phyloP scores from a whole-genome alignment of 306 rosid species.

The Sesbania bispinosa region DNA sequence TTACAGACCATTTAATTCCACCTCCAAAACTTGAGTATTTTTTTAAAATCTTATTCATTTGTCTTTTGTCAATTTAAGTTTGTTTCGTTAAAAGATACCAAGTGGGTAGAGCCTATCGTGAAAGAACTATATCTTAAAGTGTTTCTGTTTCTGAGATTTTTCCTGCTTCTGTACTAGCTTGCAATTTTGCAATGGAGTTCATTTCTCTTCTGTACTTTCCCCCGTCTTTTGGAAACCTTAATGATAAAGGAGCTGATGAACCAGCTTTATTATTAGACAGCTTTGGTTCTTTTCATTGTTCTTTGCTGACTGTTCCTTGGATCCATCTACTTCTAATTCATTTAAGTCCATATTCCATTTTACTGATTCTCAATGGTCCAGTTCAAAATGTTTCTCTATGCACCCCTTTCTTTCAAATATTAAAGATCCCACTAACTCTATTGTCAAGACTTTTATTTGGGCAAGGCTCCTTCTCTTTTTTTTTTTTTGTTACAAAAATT shows the following conservation, averaged over 20 bases:
- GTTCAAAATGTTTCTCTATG: not conserved
- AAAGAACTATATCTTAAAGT: not conserved
- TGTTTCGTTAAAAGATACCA: not conserved
- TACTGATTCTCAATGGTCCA: not conserved
- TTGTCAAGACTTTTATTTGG: not conserved
- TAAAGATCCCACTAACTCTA: not conserved
- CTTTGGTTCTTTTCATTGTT: not conserved
- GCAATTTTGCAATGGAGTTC: not conserved
- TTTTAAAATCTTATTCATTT: constrained; percentile 2
- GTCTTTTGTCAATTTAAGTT: not conserved
- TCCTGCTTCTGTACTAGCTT: not conserved
- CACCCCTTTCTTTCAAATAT: not conserved
- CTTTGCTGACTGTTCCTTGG: not conserved
- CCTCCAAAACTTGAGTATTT: not conserved
- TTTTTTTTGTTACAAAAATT: too few species aligned
- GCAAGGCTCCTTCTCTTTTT: too few species aligned
- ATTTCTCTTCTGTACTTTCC: not conserved
- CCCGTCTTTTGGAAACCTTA: not conserved
- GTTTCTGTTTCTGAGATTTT: not conserved
- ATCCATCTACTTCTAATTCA: not conserved
- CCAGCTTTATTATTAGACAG: not conserved
- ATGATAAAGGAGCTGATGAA: not conserved
- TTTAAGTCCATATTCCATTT: constrained; percentile 1
- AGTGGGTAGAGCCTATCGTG: not conserved
- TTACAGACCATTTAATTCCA: too few species aligned